Evolutionary conservation across 352 stramenopile species (phyloP).

Genomic region (Phytophthora fragariaefolia): DNA sequence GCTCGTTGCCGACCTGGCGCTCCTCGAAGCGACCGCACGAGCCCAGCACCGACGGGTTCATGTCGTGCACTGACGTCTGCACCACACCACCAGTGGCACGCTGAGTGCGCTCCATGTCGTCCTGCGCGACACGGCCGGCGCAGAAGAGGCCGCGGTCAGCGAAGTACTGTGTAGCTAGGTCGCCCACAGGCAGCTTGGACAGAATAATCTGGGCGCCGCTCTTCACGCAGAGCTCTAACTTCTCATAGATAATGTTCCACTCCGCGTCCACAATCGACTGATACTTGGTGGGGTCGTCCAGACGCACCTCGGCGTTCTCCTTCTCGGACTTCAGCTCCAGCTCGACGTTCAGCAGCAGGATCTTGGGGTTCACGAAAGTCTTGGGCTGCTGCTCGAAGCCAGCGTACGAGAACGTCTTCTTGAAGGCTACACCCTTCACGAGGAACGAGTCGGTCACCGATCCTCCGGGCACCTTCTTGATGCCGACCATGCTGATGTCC

Average conservation of each 20-base stretch:
- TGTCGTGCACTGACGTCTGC: conserved; percentile 94
- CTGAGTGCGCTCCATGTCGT: conserved; percentile 97
- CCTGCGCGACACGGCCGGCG: conserved; percentile 95
- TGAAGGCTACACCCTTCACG: conserved; percentile 98
- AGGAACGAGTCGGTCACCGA: conserved; percentile 98
- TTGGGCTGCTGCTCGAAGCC: conserved; percentile 99
- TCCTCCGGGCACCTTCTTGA: conserved; percentile 98
- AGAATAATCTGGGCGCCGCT: conserved; percentile 98
- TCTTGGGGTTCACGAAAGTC: conserved; percentile 96
- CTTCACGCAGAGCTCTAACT: conserved; percentile 92
- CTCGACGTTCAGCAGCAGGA: conserved; percentile 98
- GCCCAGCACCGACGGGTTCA: conserved; percentile 92
- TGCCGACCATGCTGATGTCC: conserved; percentile 93
- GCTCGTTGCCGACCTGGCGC: conserved; percentile 96
- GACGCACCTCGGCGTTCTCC: conserved; percentile 98
- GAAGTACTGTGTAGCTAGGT: conserved; percentile 99
- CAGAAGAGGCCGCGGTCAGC: conserved; percentile 98
- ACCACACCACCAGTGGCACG: conserved; percentile 96
- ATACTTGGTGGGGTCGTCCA: conserved; percentile 98
- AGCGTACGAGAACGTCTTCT: conserved; percentile 99
- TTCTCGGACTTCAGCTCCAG: conserved; percentile 99
- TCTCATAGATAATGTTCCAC: conserved; percentile 99
- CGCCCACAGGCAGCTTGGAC: conserved; percentile 95
- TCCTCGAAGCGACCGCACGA: conserved; percentile 98
- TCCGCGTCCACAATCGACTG: conserved; percentile 99